Conservation (phyloP, 2,329 filamentous ascomycete species). For the Beauveria brongniartii region DNA sequence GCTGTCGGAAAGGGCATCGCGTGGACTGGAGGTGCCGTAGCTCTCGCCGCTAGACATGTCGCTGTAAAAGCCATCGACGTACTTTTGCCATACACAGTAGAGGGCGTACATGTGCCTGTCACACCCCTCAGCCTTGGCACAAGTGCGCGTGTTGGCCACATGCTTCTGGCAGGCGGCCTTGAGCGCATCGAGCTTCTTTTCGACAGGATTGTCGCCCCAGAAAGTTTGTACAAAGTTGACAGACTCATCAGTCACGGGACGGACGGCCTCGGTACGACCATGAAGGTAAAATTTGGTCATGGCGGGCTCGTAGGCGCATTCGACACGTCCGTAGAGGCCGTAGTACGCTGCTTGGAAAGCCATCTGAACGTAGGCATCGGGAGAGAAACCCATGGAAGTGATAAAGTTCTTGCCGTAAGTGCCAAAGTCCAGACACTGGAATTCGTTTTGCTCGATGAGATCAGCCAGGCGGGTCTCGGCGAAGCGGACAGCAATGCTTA, state of each 20-base stretch:
- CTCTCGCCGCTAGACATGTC: constrained; percentile 44
- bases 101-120: constrained; percentile 91
- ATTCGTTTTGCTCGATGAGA: constrained; percentile 93
- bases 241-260: constrained; percentile 74
- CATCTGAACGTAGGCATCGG: constrained; percentile 98
- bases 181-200: constrained; percentile 78
- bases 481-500: constrained; percentile 85
- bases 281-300: constrained; percentile 96
- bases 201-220: constrained; percentile 82
- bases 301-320: constrained; percentile 94
- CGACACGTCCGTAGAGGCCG: constrained; percentile 84
- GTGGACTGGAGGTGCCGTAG: constrained; percentile 57
- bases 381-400: constrained; percentile 92
- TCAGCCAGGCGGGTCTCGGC: constrained; percentile 92
- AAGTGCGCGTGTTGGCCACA: constrained; percentile 69
- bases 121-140: constrained; percentile 82
- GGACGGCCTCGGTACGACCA: constrained; percentile 87
- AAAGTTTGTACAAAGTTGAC: constrained; percentile 89
- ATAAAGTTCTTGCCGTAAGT: constrained; percentile 97
- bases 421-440: constrained; percentile 80
- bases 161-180: constrained; percentile 79
- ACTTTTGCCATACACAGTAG: constrained; percentile 90
- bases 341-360: constrained; percentile 98
- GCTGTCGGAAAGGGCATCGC: constrained; percentile 29
- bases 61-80: constrained; percentile 63